These are phyloP conservation scores for Fraxinus greggii DNA, from an alignment of 305 asterid genomes.

Conservation along the genomic window DNA sequence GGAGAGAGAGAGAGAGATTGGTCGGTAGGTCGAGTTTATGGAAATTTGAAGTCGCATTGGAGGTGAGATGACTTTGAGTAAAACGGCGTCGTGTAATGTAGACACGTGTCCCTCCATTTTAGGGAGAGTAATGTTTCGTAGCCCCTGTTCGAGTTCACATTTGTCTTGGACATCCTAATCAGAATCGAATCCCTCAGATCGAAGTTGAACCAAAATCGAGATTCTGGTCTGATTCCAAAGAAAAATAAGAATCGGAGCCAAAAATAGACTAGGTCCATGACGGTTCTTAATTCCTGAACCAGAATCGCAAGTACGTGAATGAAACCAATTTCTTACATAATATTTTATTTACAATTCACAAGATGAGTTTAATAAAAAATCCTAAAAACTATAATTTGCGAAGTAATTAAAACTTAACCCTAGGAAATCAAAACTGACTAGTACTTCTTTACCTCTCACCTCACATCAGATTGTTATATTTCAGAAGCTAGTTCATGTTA, in stretches of 20 bases:
- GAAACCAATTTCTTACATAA: too few species aligned
- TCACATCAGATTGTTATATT: background rate
- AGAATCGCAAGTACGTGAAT: too few species aligned
- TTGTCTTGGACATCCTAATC: background rate
- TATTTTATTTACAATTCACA: too few species aligned
- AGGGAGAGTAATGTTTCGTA: background rate
- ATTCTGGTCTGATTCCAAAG: background rate
- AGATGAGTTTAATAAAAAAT: too few species aligned
- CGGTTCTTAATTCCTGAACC: too few species aligned
- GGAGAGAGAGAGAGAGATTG: constrained; percentile 16
- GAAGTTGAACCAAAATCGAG: background rate
- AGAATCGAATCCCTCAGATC: background rate
- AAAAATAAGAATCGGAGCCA: too few species aligned
- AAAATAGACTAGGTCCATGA: background rate
- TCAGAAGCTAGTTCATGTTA: background rate
- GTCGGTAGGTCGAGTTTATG: background rate
- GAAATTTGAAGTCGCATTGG: background rate
- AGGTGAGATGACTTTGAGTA: background rate
- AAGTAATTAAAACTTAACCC: too few species aligned
- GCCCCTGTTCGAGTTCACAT: background rate
- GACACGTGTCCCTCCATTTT: background rate
- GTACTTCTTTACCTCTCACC: too few species aligned
- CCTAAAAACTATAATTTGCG: too few species aligned
- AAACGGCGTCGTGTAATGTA: background rate
- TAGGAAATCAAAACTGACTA: background rate